Base-by-base conservation (phyloP, 2,329 filamentous ascomycete species). In the Fusarium sp. region DNA sequence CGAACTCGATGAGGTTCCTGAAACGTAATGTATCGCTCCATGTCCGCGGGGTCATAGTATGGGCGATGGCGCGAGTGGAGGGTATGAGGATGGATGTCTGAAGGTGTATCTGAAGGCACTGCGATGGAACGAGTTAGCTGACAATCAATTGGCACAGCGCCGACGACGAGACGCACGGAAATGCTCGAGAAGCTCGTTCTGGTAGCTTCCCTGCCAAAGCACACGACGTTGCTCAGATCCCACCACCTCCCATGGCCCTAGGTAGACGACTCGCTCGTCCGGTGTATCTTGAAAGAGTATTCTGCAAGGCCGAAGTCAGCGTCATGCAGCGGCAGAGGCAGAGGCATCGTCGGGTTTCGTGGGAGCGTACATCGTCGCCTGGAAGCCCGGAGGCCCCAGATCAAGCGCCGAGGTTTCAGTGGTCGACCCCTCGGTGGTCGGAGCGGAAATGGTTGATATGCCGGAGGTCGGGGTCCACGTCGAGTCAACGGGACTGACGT, bases 141-240 rank as follows among this genome's bases (percentile, higher is more conserved):
- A 65, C 31, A 31, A 27, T 56, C 41, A 29, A 57, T 64, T 29
- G 45, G n/a, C 48, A 57, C 39, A 59, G 58, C 31, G 33, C 31
- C 41, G n/a, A 35, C 48, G 27, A 48, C 54, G 52, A 43, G 59
- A 81, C 84, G 70, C 82, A 88, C 87, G 80, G 70, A 84, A 88
- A 74, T 89, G 87, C 74, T 88, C 87, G 35, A 89, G 82, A 29
- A 85, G 81, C 80, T 88, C 87, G 77, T 85, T 84, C 74, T 86
- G 84, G 75, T 88, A 88, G 74, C 86, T 88, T 71, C 87, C 87
- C 73, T 87, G 86, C 87, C 87, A 89, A 43, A 86, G 78, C n/a
- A 88, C 82, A 45, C 86, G 85, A 59, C 86, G 86, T 35, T 85
- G 83, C 68, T 86, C 85, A 43, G 83, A 83, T 48, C 85, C 85